Conservation (phyloP, 2,329 filamentous ascomycete genomes). For the Tolypocladium endophyticum region DNA sequence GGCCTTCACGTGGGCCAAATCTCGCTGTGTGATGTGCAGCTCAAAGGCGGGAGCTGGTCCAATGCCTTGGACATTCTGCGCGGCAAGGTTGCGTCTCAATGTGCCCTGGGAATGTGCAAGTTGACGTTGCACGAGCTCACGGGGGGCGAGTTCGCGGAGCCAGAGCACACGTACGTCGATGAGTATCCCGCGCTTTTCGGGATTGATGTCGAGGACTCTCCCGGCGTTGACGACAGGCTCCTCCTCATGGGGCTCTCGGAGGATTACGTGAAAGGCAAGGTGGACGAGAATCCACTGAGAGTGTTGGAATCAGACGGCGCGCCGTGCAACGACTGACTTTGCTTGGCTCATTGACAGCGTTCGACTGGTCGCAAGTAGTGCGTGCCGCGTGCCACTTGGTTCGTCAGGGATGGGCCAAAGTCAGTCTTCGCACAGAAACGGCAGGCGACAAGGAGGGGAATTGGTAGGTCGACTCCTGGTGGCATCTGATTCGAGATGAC, state of each 20-base stretch:
- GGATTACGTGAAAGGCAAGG: too few species aligned
- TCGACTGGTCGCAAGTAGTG: not conserved
- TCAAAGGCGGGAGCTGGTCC: not conserved
- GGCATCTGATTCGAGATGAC: too few species aligned
- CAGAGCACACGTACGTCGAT: not conserved
- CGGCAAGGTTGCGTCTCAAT: not conserved
- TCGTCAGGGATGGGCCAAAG: too few species aligned
- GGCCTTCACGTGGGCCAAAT: not conserved
- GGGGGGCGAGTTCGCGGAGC: not conserved
- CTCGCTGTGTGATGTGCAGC: not conserved
- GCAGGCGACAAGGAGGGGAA: too few species aligned
- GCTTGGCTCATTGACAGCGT: not conserved
- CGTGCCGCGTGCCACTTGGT: too few species aligned
- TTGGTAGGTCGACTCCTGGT: too few species aligned
- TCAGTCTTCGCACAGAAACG: too few species aligned
- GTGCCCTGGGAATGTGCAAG: not conserved
- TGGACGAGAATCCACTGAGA: not conserved
- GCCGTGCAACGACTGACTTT: not conserved
- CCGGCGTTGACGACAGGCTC: not conserved
- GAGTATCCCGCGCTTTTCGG: not conserved
- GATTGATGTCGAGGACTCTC: not conserved
- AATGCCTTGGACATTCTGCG: not conserved
- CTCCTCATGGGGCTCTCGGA: too few species aligned
- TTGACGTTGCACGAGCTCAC: not conserved
- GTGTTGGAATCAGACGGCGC: not conserved